A percentile compares a stretch with the other conserved stretches of the same genome.
These are phyloP conservation scores for Rhexocercosporidium sp. DNA, from an alignment of 2,329 filamentous ascomycete species.

Conservation along the genomic window DNA sequence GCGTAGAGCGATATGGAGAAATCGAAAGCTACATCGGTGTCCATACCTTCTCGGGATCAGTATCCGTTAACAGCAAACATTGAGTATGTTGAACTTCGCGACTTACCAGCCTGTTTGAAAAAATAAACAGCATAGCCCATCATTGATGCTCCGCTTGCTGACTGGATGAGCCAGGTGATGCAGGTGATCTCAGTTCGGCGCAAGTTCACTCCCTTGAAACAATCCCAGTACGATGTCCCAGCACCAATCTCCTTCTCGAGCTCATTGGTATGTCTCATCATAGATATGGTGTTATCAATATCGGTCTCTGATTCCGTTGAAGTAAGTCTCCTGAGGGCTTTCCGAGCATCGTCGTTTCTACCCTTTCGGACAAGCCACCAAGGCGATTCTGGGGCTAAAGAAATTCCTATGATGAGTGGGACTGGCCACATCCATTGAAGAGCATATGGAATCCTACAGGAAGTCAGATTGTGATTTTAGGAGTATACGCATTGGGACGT, in stretches of 20 bases:
- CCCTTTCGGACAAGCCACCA: conserved; percentile 11
- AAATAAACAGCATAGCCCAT: conserved; percentile 68
- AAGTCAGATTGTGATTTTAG: neutral
- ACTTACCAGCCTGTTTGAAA: conserved; percentile 60
- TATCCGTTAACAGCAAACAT: too few species aligned
- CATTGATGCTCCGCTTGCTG: conserved; percentile 66
- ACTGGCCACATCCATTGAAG: conserved; percentile 57
- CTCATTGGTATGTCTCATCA: conserved; percentile 61
- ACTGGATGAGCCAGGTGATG: conserved; percentile 67
- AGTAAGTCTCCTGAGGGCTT: conserved; percentile 7
- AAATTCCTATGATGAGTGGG: conserved; percentile 50
- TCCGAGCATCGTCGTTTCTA: neutral
- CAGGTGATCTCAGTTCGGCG: conserved; percentile 58
- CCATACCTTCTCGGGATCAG: neutral
- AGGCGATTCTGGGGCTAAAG: conserved; percentile 49
- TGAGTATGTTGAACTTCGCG: conserved; percentile 2
- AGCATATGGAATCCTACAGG: conserved; percentile 21
- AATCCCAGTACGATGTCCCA: conserved; percentile 56
- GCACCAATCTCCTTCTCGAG: conserved; percentile 52
- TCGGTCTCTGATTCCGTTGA: neutral
- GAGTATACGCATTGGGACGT: neutral
- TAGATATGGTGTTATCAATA: conserved; percentile 44
- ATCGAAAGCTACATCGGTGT: conserved; percentile 53
- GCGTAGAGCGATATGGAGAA: conserved; percentile 55
- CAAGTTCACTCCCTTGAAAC: conserved; percentile 54